Conservation (phyloP, 495 filamentous ascomycete genomes). For the Hyaloscypha variabilis region DNA sequence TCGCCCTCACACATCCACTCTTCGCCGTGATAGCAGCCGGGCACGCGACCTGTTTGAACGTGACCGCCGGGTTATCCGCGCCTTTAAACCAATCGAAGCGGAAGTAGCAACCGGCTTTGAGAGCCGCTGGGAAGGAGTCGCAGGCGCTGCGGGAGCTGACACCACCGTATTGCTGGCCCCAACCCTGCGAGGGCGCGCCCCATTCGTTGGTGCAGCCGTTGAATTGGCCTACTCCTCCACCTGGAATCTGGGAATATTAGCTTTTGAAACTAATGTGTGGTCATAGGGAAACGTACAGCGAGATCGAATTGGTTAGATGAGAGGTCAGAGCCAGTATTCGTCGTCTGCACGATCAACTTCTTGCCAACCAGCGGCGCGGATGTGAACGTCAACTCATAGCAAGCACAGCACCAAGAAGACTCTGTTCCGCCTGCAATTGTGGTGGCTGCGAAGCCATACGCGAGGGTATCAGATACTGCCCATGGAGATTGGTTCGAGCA, state of each 20-base stretch:
- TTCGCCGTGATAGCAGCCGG: conserved; percentile 60
- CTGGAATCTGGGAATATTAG: conserved; percentile 52
- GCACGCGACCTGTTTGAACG: conserved; percentile 54
- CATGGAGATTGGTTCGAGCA: conserved; percentile 65
- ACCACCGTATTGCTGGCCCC: conserved; percentile 67
- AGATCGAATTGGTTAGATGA: conserved; percentile 43
- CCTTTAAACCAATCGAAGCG: conserved; percentile 68
- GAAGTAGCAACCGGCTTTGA: conserved; percentile 66
- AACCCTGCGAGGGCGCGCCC: conserved; percentile 56
- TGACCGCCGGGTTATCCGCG: conserved; percentile 62
- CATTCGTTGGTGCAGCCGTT: conserved; percentile 65
- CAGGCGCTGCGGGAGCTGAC: conserved; percentile 53
- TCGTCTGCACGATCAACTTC: conserved; percentile 71
- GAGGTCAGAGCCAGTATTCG: conserved; percentile 55
- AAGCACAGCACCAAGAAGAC: conserved; percentile 64
- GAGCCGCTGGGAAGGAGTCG: conserved; percentile 53
- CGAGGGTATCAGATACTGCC: conserved; percentile 55
- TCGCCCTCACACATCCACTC: conserved; percentile 39
- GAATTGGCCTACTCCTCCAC: conserved; percentile 65
- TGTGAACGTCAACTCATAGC: conserved; percentile 70
- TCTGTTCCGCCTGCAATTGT: conserved; percentile 54
- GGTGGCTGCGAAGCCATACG: conserved; percentile 70
- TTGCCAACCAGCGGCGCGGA: conserved; percentile 56
- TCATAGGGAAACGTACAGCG: conserved; percentile 11
- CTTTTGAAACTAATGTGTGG: background rate